Percentiles rank a stretch among this genome's conserved stretches.
These are phyloP conservation scores for Paxillus involutus DNA, from an alignment of 768 basidiomycete species.

Conservation along the genomic window DNA sequence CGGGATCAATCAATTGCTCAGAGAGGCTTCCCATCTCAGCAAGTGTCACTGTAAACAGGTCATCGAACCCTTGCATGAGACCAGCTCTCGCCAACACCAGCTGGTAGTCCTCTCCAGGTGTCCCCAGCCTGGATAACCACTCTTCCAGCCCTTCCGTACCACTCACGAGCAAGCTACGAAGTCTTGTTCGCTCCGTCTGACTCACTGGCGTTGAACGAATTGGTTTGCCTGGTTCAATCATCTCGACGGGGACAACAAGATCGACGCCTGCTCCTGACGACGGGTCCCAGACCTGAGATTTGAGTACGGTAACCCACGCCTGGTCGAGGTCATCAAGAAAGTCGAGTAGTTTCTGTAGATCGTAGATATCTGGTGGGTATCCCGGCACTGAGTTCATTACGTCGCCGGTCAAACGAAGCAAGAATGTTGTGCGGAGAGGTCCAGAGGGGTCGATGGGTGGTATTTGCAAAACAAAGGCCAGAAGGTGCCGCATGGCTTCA, in stretches of 20 bases:
- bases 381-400: conserved; percentile 59
- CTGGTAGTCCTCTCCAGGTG: conserved; percentile 28
- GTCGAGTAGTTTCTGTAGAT: conserved; percentile 55
- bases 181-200: conserved; percentile 72
- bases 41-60: conserved; percentile 62
- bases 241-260: conserved; percentile 40
- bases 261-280: conserved; percentile 39
- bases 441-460: conserved; percentile 74
- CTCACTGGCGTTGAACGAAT: conserved; percentile 50
- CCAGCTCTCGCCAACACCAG: conserved; percentile 49
- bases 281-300: conserved; percentile 67
- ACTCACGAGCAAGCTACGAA: conserved; percentile 63
- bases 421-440: conserved; percentile 59
- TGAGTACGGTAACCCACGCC: conserved; percentile 69
- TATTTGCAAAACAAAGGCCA: conserved; percentile 68
- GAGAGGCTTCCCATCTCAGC: conserved; percentile 53
- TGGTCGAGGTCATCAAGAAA: conserved; percentile 75
- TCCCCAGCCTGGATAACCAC: conserved; percentile 49
- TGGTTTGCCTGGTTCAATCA: conserved; percentile 22
- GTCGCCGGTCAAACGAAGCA: conserved; percentile 75
- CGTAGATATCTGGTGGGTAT: conserved; percentile 47
- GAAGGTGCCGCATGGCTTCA: conserved; percentile 50
- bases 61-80: conserved; percentile 61
- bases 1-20: conserved; percentile 22
- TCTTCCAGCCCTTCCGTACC: conserved; percentile 65